Conservation (phyloP, 495 filamentous ascomycete species). For the Jackrogersella multiformis region DNA sequence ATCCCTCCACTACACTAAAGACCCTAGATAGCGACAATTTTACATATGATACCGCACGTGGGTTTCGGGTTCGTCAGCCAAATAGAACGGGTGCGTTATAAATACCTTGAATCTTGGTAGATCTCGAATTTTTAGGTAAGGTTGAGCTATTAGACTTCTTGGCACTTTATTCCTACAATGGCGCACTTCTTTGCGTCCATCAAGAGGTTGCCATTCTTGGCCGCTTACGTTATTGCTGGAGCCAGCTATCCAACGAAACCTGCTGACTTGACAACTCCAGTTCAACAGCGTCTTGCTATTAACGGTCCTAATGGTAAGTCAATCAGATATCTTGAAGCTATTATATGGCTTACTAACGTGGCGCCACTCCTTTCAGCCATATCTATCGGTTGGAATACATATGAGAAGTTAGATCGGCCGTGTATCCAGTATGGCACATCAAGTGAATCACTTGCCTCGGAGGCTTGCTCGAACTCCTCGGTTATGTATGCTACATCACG, state of each 20-base stretch:
- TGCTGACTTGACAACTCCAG: slow-evolving; percentile 63
- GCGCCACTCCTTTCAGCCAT: slow-evolving; percentile 52
- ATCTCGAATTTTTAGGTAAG: slow-evolving; percentile 5
- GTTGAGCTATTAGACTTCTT: slow-evolving; percentile 15
- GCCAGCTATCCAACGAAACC: slow-evolving; percentile 64
- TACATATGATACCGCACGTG: slow-evolving; percentile 29
- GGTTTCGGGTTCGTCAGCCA: slow-evolving; percentile 21
- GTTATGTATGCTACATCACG: slow-evolving; percentile 53
- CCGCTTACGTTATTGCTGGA: slow-evolving; percentile 50
- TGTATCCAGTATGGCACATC: slow-evolving; percentile 59
- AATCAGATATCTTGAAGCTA: not conserved
- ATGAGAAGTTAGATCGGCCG: slow-evolving; percentile 48
- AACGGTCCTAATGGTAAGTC: slow-evolving; percentile 62
- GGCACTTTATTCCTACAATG: slow-evolving; percentile 15
- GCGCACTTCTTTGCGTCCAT: slow-evolving; percentile 21
- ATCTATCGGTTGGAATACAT: slow-evolving; percentile 63
- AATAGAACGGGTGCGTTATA: slow-evolving; percentile 28
- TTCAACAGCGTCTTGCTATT: slow-evolving; percentile 67
- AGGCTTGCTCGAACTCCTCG: slow-evolving; percentile 50
- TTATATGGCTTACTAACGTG: not conserved
- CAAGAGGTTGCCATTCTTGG: slow-evolving; percentile 55
- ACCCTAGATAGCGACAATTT: slow-evolving; percentile 4
- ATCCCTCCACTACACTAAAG: slow-evolving; percentile 2
- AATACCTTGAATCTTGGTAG: slow-evolving; percentile 23
- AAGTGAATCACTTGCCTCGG: slow-evolving; percentile 36